These are phyloP conservation scores for Neostapfia colusana DNA, from an alignment of 176 grass and related monocot species.

Conservation along the genomic window DNA sequence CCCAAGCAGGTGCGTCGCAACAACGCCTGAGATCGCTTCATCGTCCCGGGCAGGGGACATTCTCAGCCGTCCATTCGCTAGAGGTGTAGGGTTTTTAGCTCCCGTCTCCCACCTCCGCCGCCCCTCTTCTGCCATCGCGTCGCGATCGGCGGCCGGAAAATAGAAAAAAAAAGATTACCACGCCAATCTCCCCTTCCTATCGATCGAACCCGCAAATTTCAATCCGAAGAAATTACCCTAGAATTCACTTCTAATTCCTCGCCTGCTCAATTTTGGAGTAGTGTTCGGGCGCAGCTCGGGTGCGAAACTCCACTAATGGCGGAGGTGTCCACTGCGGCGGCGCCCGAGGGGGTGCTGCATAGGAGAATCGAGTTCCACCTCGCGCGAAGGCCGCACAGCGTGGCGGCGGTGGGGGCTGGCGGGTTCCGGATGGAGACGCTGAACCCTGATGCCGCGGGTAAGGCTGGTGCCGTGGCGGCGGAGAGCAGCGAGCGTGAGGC, in stretches of 20 bases:
- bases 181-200: conserved; percentile 28
- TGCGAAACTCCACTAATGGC: conserved; percentile 44
- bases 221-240: neutral
- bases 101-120: neutral
- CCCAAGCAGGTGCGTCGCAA: neutral
- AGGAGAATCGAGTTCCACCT: conserved; percentile 83
- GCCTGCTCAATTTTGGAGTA: neutral
- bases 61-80: conserved; percentile 17
- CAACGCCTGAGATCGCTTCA: conserved; percentile 21
- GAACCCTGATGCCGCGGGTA: conserved; percentile 52
- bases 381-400: conserved; percentile 45
- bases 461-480: conserved; percentile 12
- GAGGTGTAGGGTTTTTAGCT: conserved; percentile 63
- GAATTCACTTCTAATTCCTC: neutral
- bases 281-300: neutral
- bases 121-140: conserved; percentile 35
- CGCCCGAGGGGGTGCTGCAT: conserved; percentile 61
- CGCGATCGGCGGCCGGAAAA: conserved; percentile 46
- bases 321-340: conserved; percentile 25
- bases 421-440: conserved; percentile 80
- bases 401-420: conserved; percentile 31
- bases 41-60: neutral
- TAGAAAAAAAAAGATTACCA: neutral
- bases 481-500: conserved; percentile 32
- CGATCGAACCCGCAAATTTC: conserved; percentile 33